These are phyloP conservation scores for Albatrellus ellisii DNA, from an alignment of 768 basidiomycete species.

Conservation along the genomic window DNA sequence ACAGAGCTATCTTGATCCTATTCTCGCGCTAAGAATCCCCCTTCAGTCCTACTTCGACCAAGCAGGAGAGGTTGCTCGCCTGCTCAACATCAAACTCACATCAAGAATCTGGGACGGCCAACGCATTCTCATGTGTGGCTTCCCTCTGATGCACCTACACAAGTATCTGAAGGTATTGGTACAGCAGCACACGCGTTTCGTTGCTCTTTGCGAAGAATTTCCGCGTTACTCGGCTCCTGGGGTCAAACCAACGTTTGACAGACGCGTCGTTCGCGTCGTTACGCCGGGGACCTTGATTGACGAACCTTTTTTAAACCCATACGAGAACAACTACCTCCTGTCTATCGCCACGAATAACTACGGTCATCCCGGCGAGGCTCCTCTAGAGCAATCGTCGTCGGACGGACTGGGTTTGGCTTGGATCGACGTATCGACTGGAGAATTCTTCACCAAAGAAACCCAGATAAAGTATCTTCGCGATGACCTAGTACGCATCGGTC, in stretches of 20 bases:
- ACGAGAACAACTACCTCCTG: slow-evolving; percentile 84
- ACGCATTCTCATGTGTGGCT: slow-evolving; percentile 78
- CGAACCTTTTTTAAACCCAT: slow-evolving; percentile 75
- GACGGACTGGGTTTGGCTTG: slow-evolving; percentile 85
- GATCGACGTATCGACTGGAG: slow-evolving; percentile 92
- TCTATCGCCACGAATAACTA: slow-evolving; percentile 40
- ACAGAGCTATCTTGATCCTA: slow-evolving; percentile 1
- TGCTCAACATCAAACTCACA: slow-evolving; percentile 77
- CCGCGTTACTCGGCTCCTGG: slow-evolving; percentile 32
- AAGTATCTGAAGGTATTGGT: slow-evolving; percentile 81
- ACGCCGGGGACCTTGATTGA: slow-evolving; percentile 93
- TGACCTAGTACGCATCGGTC: slow-evolving; percentile 69
- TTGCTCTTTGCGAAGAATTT: slow-evolving; percentile 93
- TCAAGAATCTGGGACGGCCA: slow-evolving; percentile 60
- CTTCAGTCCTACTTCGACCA: slow-evolving; percentile 88
- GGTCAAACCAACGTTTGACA: slow-evolving; percentile 49
- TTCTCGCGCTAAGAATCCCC: not conserved
- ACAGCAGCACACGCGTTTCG: slow-evolving; percentile 70
- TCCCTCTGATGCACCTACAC: slow-evolving; percentile 75
- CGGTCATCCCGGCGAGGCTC: slow-evolving; percentile 1
- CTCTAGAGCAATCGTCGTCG: not conserved
- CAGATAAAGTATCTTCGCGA: slow-evolving; percentile 49
- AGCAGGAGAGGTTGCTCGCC: slow-evolving; percentile 59
- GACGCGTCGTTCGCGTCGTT: slow-evolving; percentile 76
- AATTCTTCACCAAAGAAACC: slow-evolving; percentile 69